Base-by-base conservation (phyloP, 2,329 filamentous ascomycete genomes). In the Cladobotryum protrusum region DNA sequence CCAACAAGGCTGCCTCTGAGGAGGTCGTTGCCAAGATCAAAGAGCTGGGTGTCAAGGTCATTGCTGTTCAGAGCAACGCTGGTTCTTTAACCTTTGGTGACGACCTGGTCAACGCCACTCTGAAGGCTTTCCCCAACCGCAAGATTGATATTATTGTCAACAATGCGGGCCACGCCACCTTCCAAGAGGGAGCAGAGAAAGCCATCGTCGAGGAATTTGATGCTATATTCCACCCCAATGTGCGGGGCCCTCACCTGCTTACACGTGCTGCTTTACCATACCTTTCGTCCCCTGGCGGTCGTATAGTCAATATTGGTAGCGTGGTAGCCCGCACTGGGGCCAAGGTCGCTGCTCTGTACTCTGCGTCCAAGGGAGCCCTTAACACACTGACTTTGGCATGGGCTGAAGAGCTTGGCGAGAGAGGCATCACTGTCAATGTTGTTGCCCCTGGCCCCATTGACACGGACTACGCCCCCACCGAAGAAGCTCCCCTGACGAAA, bases 121-220 rank as follows among this genome's bases (percentile, higher is more conserved):
- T 83, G 1, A 56, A 67, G 3, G 69, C 67, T 32, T 82, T 77
- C 2, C 42, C 43, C 13, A 35, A 35, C 54, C 74, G 75, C 24
- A 73, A 72, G 53, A 76, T 85, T 54, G 81, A 85, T 65, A 72
- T 83, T 40, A 55, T 84, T 2, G 67, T 85, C 41, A 69, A 75
- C 5, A 82, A 80, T 52, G 79, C 81, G 0, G 82, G 74, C 74
- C 5, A 66, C 79, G 63, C 65, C 66, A 2, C 71, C 77, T 17
- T 41, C 13, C 42, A 40, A 65, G 69, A 66, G 24, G 70, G 72
- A 46, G 64, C 83, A 12, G 70, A 72, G 33, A 58, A 65, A 15
- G 70, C 73, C 1, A 77, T 69, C 0, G 75, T 81, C 58, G 69
- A 64, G 12, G 69, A 74, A 50, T 83, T 76, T 59, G 78, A 82